A percentile compares a stretch with the other conserved stretches of the same genome.
Evolutionary conservation across 129 eudicot species (phyloP).

Genomic region (Artemisia tridentata): DNA sequence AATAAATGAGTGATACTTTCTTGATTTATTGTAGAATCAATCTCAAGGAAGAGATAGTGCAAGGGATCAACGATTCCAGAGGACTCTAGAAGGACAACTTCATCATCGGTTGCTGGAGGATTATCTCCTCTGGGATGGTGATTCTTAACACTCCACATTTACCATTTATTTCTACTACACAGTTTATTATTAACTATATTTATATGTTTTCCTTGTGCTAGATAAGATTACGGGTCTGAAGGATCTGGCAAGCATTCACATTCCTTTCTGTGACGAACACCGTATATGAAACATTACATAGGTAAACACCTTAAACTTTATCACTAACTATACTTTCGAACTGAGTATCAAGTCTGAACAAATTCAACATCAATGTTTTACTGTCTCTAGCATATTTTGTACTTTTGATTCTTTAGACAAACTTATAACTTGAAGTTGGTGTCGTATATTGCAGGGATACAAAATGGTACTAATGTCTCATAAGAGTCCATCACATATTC

Average conservation of each 20-base stretch:
- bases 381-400: too few species aligned
- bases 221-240: constrained; percentile 62
- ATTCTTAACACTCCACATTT: not conserved
- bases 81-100: constrained; percentile 69
- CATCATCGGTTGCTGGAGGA: constrained; percentile 89
- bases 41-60: constrained; percentile 64
- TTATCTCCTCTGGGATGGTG: constrained; percentile 92
- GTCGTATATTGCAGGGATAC: too few species aligned
- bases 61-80: constrained; percentile 53
- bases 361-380: too few species aligned
- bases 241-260: constrained; percentile 64
- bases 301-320: too few species aligned
- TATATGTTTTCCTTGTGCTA: constrained; percentile 38
- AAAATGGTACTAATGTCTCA: too few species aligned
- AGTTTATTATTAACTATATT: constrained; percentile 12
- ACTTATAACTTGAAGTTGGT: too few species aligned
- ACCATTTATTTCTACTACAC: not conserved
- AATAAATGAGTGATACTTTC: not conserved
- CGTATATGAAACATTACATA: too few species aligned
- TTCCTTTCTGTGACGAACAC: not conserved
- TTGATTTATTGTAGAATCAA: not conserved
- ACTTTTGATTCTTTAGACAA: too few species aligned
- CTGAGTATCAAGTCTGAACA: too few species aligned
- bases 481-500: too few species aligned
- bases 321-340: too few species aligned